Evolutionary conservation across 2,329 filamentous ascomycete genomes (phyloP).

Genomic region (Aspergillus aculeatinus): DNA sequence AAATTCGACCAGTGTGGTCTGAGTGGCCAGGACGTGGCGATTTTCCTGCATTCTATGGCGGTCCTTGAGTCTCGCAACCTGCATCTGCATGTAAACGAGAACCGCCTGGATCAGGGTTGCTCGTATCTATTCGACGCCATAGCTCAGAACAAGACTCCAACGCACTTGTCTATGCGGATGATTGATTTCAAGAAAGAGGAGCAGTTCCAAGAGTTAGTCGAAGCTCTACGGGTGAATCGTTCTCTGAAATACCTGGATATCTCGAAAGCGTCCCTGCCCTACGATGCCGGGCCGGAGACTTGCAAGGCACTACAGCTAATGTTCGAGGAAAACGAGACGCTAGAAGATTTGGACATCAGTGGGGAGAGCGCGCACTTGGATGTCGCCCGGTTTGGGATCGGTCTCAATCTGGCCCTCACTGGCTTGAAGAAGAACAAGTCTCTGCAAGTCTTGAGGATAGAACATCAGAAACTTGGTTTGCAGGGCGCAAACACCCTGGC

Average conservation of each 20-base stretch:
- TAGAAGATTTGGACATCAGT: conserved; percentile 68
- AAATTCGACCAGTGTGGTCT: conserved; percentile 66
- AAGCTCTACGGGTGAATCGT: conserved; percentile 62
- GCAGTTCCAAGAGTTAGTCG: conserved; percentile 62
- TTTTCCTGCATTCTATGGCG: conserved; percentile 64
- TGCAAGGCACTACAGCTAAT: conserved; percentile 63
- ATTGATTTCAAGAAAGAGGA: conserved; percentile 67
- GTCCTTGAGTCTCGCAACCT: conserved; percentile 55
- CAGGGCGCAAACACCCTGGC: conserved; percentile 69
- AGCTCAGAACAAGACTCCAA: conserved; percentile 56
- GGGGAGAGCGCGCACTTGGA: conserved; percentile 71
- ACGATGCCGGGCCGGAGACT: conserved; percentile 66
- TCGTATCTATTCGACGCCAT: conserved; percentile 46
- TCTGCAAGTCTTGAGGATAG: conserved; percentile 62
- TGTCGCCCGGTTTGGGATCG: conserved; percentile 66
- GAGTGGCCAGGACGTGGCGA: conserved; percentile 63
- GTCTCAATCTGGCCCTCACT: conserved; percentile 64
- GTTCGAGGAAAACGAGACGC: conserved; percentile 65
- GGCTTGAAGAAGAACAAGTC: conserved; percentile 65
- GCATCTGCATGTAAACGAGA: conserved; percentile 66
- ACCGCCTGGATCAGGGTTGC: conserved; percentile 48
- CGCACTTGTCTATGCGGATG: conserved; percentile 65
- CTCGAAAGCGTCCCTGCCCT: conserved; percentile 67
- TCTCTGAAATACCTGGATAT: conserved; percentile 66
- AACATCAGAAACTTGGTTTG: conserved; percentile 67